phyloP scores from a whole-genome alignment of 331 rosid species.

The Dryas integrifolia region DNA sequence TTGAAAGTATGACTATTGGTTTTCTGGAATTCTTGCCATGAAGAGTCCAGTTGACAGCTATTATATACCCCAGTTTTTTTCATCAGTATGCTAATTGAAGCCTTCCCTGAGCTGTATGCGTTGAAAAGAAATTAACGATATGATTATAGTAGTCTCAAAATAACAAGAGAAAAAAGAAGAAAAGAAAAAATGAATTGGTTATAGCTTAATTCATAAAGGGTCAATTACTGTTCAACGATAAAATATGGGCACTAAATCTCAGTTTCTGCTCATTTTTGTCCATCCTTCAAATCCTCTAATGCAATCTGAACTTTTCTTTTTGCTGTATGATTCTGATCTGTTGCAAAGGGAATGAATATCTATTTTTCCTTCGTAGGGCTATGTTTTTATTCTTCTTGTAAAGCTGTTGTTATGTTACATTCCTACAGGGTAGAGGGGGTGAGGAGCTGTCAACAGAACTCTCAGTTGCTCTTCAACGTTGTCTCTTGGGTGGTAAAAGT shows the following conservation, averaged over 20 bases:
- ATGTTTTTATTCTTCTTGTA: not conserved
- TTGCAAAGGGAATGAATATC: not conserved
- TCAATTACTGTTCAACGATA: not conserved
- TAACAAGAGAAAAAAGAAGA: not conserved
- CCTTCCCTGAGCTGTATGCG: not conserved
- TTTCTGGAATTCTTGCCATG: not conserved
- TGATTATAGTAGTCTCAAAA: not conserved
- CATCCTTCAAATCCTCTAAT: not conserved
- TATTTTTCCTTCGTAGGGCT: not conserved
- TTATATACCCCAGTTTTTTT: not conserved
- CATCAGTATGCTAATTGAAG: not conserved
- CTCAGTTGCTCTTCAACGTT: conserved; percentile 58
- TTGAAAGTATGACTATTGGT: not conserved
- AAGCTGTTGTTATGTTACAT: conserved; percentile 11
- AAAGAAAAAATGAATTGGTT: not conserved
- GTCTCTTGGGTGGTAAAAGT: conserved; percentile 82
- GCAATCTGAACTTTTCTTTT: not conserved
- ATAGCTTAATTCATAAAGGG: not conserved
- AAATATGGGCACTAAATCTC: not conserved
- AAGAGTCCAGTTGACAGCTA: not conserved
- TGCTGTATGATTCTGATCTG: not conserved
- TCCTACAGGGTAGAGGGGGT: conserved; percentile 81
- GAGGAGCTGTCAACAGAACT: conserved; percentile 85
- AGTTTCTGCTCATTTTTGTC: not conserved
- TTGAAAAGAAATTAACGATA: not conserved